Evolutionary conservation across 2,329 filamentous ascomycete genomes (phyloP).

Genomic region (Penicillium sclerotigenum): DNA sequence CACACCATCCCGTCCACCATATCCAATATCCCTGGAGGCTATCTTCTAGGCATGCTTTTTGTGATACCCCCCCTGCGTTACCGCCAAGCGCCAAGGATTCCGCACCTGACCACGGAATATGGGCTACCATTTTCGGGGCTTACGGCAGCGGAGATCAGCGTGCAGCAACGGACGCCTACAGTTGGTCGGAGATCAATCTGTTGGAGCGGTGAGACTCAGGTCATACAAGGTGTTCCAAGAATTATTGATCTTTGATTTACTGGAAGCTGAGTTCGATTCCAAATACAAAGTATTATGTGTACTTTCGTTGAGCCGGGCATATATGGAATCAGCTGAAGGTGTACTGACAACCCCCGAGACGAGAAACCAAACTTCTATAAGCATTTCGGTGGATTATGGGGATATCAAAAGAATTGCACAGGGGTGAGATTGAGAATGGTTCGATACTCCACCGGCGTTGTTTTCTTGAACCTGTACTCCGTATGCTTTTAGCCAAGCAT

Average conservation of each 20-base stretch:
- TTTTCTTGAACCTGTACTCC: neutral
- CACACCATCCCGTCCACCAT: neutral
- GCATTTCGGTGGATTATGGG: neutral
- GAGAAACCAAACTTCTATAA: neutral
- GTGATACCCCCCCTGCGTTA: slow-evolving; percentile 28
- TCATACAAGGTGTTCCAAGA: slow-evolving; percentile 13
- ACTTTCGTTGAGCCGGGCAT: neutral
- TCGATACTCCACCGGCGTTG: neutral
- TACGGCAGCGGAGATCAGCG: slow-evolving; percentile 17
- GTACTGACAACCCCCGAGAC: neutral
- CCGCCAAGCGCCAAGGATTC: slow-evolving; percentile 34
- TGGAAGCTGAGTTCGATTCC: slow-evolving; percentile 12
- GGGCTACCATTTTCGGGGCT: slow-evolving; percentile 3
- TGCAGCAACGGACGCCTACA: slow-evolving; percentile 13
- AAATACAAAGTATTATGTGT: neutral
- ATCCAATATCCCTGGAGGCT: neutral
- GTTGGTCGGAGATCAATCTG: slow-evolving; percentile 18
- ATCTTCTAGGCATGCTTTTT: slow-evolving; percentile 13
- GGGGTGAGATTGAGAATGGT: neutral
- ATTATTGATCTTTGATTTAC: slow-evolving; percentile 1
- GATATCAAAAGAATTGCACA: neutral
- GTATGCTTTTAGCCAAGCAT: slow-evolving; percentile 6
- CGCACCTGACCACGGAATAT: slow-evolving; percentile 18
- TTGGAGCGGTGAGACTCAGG: slow-evolving; percentile 14
- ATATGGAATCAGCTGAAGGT: neutral